Conservation (phyloP, 129 eudicot species). For the Helianthus tuberosus region DNA sequence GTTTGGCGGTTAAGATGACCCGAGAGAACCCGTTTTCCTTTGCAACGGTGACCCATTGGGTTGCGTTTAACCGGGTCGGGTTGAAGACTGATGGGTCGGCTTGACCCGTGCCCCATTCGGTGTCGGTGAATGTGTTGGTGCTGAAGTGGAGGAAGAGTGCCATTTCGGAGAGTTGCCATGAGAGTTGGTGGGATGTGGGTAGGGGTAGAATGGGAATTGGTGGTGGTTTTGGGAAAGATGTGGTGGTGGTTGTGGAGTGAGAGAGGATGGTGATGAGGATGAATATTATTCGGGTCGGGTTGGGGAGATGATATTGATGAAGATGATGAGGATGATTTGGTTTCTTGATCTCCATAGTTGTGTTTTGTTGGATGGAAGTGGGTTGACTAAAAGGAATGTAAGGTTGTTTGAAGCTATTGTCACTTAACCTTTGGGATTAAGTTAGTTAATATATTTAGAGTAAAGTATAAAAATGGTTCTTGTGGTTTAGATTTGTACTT, state of each 20-base stretch:
- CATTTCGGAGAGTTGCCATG: conserved; percentile 84
- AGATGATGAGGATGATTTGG: conserved; percentile 20
- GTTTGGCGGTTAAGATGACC: conserved; percentile 82
- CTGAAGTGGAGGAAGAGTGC: conserved; percentile 93
- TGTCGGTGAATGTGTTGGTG: conserved; percentile 86
- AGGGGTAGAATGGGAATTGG: conserved; percentile 85
- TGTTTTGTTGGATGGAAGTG: not conserved
- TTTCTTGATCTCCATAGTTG: conserved; percentile 25
- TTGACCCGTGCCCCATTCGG: conserved; percentile 88
- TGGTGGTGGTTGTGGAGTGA: conserved; percentile 21
- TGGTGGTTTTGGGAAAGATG: conserved; percentile 58
- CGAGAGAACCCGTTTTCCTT: conserved; percentile 68
- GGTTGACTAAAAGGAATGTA: conserved; percentile 6
- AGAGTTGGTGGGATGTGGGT: conserved; percentile 68
- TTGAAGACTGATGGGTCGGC: conserved; percentile 68
- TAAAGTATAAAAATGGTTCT: too few relatives aligned
- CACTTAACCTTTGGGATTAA: not conserved
- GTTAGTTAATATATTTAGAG: too few relatives aligned
- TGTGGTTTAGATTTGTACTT: too few relatives aligned
- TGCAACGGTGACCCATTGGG: conserved; percentile 83
- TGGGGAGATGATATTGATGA: conserved; percentile 20
- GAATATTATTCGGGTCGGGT: conserved; percentile 28
- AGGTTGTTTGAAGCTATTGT: not conserved
- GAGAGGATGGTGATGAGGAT: conserved; percentile 15
- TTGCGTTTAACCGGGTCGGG: conserved; percentile 54